Evolutionary conservation across 495 filamentous ascomycete species (phyloP).

Genomic region (Tuber magnatum): DNA sequence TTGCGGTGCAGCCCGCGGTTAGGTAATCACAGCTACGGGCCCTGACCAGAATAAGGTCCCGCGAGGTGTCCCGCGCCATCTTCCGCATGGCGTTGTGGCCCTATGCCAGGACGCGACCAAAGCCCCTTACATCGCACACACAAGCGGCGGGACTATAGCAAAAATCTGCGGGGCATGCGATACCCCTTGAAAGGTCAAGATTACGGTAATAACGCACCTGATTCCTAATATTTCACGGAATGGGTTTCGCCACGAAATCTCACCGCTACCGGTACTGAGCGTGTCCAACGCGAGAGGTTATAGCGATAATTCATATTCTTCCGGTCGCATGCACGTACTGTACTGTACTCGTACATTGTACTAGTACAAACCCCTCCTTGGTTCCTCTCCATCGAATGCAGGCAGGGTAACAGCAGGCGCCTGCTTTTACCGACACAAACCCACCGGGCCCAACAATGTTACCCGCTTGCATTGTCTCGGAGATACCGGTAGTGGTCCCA

Average conservation of each 20-base stretch:
- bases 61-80: neutral
- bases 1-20: neutral
- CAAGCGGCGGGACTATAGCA: neutral
- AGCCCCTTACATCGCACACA: neutral
- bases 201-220: neutral
- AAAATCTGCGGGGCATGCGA: neutral
- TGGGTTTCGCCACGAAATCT: neutral
- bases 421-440: neutral
- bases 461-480: neutral
- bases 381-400: neutral
- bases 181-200: neutral
- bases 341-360: no score
- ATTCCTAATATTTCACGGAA: neutral
- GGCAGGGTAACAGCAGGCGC: neutral
- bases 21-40: neutral
- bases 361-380: neutral
- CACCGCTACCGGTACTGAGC: neutral
- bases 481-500: neutral
- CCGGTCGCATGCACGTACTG: neutral
- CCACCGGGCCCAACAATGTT: neutral
- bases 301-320: neutral
- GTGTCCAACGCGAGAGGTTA: neutral
- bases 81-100: neutral
- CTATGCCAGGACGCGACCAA: neutral
- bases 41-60: neutral